Base-by-base conservation (phyloP, 2,329 filamentous ascomycete species). In the Elsinoe ampelina region DNA sequence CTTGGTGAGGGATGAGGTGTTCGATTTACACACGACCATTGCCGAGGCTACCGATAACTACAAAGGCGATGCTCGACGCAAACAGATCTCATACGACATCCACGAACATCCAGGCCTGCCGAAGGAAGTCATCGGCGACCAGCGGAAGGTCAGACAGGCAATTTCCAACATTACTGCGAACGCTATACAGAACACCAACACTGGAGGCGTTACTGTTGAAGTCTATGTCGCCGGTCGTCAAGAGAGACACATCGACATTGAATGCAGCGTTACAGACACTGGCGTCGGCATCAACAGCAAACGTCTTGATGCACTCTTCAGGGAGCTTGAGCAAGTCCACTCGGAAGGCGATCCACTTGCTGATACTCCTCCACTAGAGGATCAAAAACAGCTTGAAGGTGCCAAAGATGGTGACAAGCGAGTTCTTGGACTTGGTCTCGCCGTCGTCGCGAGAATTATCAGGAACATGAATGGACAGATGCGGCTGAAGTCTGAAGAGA, bases 381-480 rank as follows among this genome's bases (percentile, higher is more conserved):
- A 62, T 39, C 42, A 57, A 1, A 70, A 70, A 34, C 61, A 64
- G 3, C 42, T 68, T 1, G 67, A 65, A 58, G 54, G 62, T 15
- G 62, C 68, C 8, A 60, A 64, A 3, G 62, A 62, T 12, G 54
- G 60, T 1, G 65, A 71, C 6, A 73, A 73, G 54, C 72, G 74
- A 8, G 83, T 83, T 0, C 71, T 95, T 1, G 91, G 91, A 0
- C 78, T 95, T 8, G 91, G 90, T 0, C 77, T 95, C n/a, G 90
- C 90, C 0, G 78, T 95, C 11, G 90, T 95, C n/a, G 87, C 88
- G 13, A 82, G 90, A 36, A 88, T 89, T 35, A 78, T 95, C 32
- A 81, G 84, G n/a, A 95, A 90, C 65, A 93, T 95, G 87, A 85
- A 92, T 58, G 91, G 90, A 0, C 90, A 95, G 65, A 71, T 95